phyloP scores from a whole-genome alignment of 2,329 filamentous ascomycete species.

The Neurospora sp. region DNA sequence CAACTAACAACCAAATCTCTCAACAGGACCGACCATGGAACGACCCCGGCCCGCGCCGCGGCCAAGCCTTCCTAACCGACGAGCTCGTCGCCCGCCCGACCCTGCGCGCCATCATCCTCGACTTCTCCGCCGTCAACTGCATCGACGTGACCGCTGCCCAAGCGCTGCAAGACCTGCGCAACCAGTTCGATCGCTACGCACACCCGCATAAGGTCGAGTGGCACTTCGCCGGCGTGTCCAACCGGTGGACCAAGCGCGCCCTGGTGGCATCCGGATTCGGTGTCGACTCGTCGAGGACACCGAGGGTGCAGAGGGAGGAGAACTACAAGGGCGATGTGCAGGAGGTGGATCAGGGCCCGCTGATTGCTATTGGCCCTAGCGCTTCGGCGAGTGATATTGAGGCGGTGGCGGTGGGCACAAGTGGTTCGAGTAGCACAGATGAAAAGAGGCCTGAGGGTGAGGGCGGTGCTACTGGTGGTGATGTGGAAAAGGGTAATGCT shows the following conservation, averaged over 20 bases:
- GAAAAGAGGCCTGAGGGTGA: background rate
- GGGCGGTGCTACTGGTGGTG: background rate
- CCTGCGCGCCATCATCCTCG: constrained; percentile 45
- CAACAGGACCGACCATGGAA: constrained; percentile 44
- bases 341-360: constrained; percentile 6
- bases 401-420: background rate
- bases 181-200: constrained; percentile 43
- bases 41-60: constrained; percentile 34
- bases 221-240: constrained; percentile 45
- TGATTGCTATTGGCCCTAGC: constrained; percentile 10
- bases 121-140: constrained; percentile 47
- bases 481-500: constrained; percentile 5
- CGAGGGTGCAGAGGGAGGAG: background rate
- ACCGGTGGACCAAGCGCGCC: constrained; percentile 48
- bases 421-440: background rate
- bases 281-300: constrained; percentile 16
- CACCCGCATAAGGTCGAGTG: constrained; percentile 36
- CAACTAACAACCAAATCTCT: background rate
- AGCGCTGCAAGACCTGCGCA: constrained; percentile 45
- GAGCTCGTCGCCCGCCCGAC: constrained; percentile 28
- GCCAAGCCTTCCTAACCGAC: constrained; percentile 23
- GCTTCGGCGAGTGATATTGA: background rate
- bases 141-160: constrained; percentile 50
- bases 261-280: constrained; percentile 49
- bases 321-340: background rate